Evolutionary conservation across 345 rosid species (phyloP).

Genomic region (Hibiscus tridactylites): DNA sequence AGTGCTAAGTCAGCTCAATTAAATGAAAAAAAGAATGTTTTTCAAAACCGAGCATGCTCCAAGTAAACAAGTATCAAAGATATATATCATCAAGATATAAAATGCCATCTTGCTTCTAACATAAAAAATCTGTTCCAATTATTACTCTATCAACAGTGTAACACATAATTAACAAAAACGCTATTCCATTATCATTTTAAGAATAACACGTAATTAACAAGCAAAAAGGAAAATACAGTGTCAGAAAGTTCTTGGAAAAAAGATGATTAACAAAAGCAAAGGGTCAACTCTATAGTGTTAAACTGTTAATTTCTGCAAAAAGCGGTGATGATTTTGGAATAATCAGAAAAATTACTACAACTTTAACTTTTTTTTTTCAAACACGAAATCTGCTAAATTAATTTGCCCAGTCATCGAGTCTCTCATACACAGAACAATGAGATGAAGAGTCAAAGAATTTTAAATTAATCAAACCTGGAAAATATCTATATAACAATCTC

Average conservation of each 20-base stretch:
- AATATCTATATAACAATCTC: too few relatives aligned
- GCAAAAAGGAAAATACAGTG: neutral
- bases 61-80: neutral
- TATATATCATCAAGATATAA: neutral
- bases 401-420: too few relatives aligned
- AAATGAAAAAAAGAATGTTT: neutral
- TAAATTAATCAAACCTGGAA: too few relatives aligned
- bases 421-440: too few relatives aligned
- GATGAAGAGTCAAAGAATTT: too few relatives aligned
- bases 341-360: too few relatives aligned
- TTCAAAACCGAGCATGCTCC: neutral
- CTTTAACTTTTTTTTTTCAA: too few relatives aligned
- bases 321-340: too few relatives aligned
- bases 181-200: neutral
- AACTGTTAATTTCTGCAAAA: too few relatives aligned
- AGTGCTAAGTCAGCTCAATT: conserved; percentile 2
- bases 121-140: neutral
- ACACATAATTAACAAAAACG: neutral
- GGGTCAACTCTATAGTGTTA: too few relatives aligned
- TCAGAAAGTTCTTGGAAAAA: neutral
- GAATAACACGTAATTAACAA: neutral
- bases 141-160: neutral
- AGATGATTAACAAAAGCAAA: too few relatives aligned
- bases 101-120: neutral
- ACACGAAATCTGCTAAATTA: too few relatives aligned